Evolutionary conservation across 306 rosid species (phyloP).

Genomic region (Prunus salicina): DNA sequence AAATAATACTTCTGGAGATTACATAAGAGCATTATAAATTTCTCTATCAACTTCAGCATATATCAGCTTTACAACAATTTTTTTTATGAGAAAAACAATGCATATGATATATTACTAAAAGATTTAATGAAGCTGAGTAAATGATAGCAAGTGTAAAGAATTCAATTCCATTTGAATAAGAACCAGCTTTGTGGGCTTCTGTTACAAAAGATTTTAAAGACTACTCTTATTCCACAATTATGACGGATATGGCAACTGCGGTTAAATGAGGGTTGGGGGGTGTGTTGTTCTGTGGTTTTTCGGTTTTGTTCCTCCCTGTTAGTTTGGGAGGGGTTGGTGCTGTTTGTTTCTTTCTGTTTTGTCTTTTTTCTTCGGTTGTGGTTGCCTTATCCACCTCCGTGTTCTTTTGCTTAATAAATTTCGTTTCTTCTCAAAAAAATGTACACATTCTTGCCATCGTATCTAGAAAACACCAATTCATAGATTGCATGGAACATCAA

Average conservation of each 20-base stretch:
- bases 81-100: neutral
- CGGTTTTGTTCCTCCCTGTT: too few species aligned
- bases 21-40: neutral
- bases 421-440: neutral
- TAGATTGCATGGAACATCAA: conserved; percentile 10
- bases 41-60: neutral
- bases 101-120: neutral
- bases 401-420: too few species aligned
- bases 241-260: too few species aligned
- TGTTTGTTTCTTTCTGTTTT: too few species aligned
- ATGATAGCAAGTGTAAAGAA: neutral
- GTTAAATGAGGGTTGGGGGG: too few species aligned
- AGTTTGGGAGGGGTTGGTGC: too few species aligned
- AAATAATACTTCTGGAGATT: neutral
- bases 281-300: too few species aligned
- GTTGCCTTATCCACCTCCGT: too few species aligned
- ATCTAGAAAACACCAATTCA: conserved; percentile 1
- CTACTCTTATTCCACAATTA: too few species aligned
- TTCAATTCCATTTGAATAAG: neutral
- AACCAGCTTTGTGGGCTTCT: neutral
- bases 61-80: neutral
- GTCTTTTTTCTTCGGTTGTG: too few species aligned
- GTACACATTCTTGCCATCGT: neutral
- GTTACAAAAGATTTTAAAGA: too few species aligned
- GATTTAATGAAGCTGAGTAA: neutral